Evolutionary conservation across 768 basidiomycete genomes (phyloP).

Genomic region (Exidia glandulosa): DNA sequence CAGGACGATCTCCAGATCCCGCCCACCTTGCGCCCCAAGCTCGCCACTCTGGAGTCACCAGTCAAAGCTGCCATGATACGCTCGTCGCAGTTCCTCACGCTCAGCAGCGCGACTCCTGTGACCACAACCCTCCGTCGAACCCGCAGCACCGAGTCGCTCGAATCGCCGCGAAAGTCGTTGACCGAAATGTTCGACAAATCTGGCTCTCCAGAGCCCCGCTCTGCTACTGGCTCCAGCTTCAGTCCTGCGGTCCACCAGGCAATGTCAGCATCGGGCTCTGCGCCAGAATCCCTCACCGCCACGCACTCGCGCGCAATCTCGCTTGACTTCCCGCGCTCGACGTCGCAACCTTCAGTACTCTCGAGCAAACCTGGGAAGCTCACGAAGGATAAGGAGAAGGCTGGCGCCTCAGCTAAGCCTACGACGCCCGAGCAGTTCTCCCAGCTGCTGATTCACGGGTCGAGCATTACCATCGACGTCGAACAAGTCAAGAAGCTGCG

Average conservation of each 20-base stretch:
- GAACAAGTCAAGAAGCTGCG: constrained; percentile 81
- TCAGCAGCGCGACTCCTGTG: constrained; percentile 27
- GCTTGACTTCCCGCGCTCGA: constrained; percentile 39
- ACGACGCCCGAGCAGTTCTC: constrained; percentile 55
- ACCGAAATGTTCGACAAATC: not conserved
- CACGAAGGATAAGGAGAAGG: constrained; percentile 1
- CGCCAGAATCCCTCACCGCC: not conserved
- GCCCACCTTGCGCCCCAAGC: constrained; percentile 60
- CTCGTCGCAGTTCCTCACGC: constrained; percentile 54
- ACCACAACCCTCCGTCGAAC: constrained; percentile 55
- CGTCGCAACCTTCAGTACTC: constrained; percentile 33
- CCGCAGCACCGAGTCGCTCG: constrained; percentile 62
- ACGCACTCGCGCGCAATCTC: constrained; percentile 50
- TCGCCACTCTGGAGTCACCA: constrained; percentile 67
- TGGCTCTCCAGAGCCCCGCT: not conserved
- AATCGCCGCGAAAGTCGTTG: constrained; percentile 32
- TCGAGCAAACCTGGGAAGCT: constrained; percentile 28
- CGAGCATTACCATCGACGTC: constrained; percentile 69
- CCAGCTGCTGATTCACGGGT: constrained; percentile 52
- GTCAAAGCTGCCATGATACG: constrained; percentile 91
- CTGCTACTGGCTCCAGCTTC: not conserved
- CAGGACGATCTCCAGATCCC: constrained; percentile 90
- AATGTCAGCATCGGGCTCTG: not conserved
- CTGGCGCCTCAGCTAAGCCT: constrained; percentile 31
- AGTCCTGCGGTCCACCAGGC: not conserved